Conservation (phyloP, 2,329 filamentous ascomycete species). For the Ophiocordyceps australis region DNA sequence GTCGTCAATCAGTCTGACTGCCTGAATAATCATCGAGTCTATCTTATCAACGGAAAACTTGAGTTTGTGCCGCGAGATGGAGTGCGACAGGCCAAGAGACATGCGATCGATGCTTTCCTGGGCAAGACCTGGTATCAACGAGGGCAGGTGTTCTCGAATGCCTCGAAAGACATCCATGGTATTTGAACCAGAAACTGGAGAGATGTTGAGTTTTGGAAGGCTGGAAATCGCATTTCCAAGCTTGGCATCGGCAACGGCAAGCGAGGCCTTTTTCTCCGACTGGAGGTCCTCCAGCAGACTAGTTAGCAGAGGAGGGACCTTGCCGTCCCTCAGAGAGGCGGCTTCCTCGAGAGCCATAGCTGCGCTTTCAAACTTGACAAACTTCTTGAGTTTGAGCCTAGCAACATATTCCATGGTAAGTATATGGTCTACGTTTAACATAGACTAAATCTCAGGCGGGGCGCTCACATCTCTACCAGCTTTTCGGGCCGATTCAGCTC, state of each 20-base stretch:
- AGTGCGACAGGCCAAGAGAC: slow-evolving; percentile 91
- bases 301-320: slow-evolving; percentile 76
- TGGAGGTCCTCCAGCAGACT: slow-evolving; percentile 77
- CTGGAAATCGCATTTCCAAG: slow-evolving; percentile 85
- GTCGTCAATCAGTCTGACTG: slow-evolving; percentile 83
- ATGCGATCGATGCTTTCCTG: slow-evolving; percentile 83
- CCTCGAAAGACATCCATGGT: slow-evolving; percentile 76
- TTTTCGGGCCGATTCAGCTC: slow-evolving; percentile 68
- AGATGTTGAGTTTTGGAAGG: slow-evolving; percentile 72
- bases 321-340: slow-evolving; percentile 75
- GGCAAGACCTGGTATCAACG: slow-evolving; percentile 75
- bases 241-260: slow-evolving; percentile 88
- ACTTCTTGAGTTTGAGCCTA: slow-evolving; percentile 89
- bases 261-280: slow-evolving; percentile 90
- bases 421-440: too few species aligned
- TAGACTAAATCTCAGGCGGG: too few species aligned
- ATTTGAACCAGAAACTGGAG: slow-evolving; percentile 47
- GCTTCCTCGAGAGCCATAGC: slow-evolving; percentile 82
- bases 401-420: too few species aligned
- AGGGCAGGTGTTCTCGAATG: slow-evolving; percentile 78
- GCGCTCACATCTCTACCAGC: slow-evolving; percentile 64
- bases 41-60: slow-evolving; percentile 99
- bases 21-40: slow-evolving; percentile 98
- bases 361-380: slow-evolving; percentile 93
- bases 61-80: slow-evolving; percentile 89